Percentiles rank a stretch among this genome's conserved stretches.
Conservation (phyloP, 441 rosid species). For the Erysimum pusillum region DNA sequence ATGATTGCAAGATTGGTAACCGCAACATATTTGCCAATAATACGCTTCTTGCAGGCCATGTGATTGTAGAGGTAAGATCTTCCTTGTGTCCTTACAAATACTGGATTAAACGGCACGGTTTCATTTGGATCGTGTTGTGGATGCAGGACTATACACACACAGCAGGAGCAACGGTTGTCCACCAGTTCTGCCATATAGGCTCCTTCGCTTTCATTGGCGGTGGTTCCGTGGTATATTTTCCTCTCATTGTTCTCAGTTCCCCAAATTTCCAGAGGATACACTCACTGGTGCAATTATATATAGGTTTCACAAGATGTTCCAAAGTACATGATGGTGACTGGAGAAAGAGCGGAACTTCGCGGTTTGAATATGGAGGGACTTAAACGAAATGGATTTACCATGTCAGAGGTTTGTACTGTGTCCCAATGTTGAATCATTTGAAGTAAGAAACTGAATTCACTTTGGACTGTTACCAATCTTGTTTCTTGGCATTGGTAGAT, state of each 20-base stretch:
- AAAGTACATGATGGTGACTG: conserved; percentile 87
- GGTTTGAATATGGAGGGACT: conserved; percentile 94
- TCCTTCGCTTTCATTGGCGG: conserved; percentile 89
- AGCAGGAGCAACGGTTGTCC: conserved; percentile 85
- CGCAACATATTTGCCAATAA: conserved; percentile 86
- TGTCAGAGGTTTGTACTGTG: conserved; percentile 68
- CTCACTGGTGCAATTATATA: conserved; percentile 20
- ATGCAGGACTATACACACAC: conserved; percentile 82
- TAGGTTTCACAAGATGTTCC: conserved; percentile 97
- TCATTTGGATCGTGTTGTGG: conserved; percentile 43
- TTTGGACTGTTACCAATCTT: conserved; percentile 20
- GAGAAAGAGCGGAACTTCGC: conserved; percentile 90
- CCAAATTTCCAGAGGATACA: background rate
- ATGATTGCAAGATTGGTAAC: conserved; percentile 91
- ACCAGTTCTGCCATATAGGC: conserved; percentile 88
- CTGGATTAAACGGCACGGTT: conserved; percentile 19
- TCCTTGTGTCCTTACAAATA: background rate
- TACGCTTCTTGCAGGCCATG: conserved; percentile 96
- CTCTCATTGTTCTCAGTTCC: conserved; percentile 11
- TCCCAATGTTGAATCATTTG: conserved; percentile 26
- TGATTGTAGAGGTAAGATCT: conserved; percentile 75
- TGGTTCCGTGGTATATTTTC: conserved; percentile 86
- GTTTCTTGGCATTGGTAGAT: conserved; percentile 57
- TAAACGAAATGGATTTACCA: conserved; percentile 74
- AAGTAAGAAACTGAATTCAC: conserved; percentile 15